Evolutionary conservation across 352 stramenopile genomes (phyloP), one percentile per base, ranked within the genome.

Genomic region (Pilasporangium apinafurcum): DNA sequence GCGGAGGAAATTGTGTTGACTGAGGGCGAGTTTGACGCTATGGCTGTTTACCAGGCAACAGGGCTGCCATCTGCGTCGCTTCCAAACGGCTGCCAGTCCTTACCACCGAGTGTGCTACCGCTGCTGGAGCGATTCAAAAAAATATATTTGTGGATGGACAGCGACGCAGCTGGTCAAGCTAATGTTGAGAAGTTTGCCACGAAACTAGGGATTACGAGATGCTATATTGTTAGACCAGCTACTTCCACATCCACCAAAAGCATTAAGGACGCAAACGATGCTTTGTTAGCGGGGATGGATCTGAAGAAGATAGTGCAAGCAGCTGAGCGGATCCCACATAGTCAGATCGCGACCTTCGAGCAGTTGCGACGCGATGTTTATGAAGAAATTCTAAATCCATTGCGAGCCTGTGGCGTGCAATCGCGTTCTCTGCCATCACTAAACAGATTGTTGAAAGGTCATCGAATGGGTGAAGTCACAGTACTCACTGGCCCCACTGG

Each of bases 261-360:
- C n/a, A 62, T 89, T n/a, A 99, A 99, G 61, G 97, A 99, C 72
- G 96, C 97, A 10, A 99, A 99, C 67, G 97, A 99, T 53, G 96
- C 96, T 8, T 73, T 99, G 22, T 69, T 92, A 18, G 68, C 66
- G 13, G 92, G 87, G 8, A 55, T 95, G 12, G 81, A 99, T 56
- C 52, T 99, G 22, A 56, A 81, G 16, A 53, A 72, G 32, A 83
- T 96, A 24, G 65, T 99, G 10, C 53, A 78, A 0, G 50, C 84
- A 25, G 90, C 95, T 2, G 62, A 83, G 48, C 65, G 80, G 10
- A 77, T 96, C 9, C 89, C 83, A 4, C 93, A 98, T 53, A 92
- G 94, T 27, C 83, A 96, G 45, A 97, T 99, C 56, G 74, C 97
- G 25, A 95, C 78, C 2, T 98, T 98, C 48, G 64, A 83, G 3